Percentiles rank a stretch among this genome's conserved stretches.
phyloP scores from a whole-genome alignment of 108 stramenopile species.

The Skeletonema tropicum region DNA sequence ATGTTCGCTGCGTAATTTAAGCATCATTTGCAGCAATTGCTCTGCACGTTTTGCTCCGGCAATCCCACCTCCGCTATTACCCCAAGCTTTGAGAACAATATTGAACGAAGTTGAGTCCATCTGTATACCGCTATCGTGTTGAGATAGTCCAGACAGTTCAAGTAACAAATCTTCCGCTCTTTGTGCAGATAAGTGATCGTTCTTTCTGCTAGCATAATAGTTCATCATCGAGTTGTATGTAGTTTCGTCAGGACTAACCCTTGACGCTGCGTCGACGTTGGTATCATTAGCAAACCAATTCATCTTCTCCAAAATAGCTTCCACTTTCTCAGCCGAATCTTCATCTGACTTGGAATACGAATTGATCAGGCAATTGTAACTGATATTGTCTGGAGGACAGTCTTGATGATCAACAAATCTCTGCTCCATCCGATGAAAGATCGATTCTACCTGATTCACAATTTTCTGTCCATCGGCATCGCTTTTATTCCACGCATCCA shows the following conservation, averaged over 20 bases:
- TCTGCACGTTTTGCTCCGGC: slow-evolving; percentile 44
- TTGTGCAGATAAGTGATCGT: slow-evolving; percentile 25
- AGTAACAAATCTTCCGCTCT: slow-evolving; percentile 41
- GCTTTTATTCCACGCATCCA: slow-evolving; percentile 41
- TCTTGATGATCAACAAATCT: slow-evolving; percentile 18
- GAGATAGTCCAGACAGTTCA: slow-evolving; percentile 33
- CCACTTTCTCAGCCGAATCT: slow-evolving; percentile 30
- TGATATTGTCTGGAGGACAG: slow-evolving; percentile 34
- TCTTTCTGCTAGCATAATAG: slow-evolving; percentile 30
- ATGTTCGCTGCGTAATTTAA: slow-evolving; percentile 28
- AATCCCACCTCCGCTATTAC: slow-evolving; percentile 35
- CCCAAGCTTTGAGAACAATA: slow-evolving; percentile 49
- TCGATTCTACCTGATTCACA: slow-evolving; percentile 19
- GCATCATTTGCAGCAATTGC: slow-evolving; percentile 36
- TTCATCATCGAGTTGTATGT: slow-evolving; percentile 48
- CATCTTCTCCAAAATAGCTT: slow-evolving; percentile 36
- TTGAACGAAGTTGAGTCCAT: slow-evolving; percentile 47
- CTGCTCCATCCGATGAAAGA: slow-evolving; percentile 39
- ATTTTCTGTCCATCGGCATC: slow-evolving; percentile 25
- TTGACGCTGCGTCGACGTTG: neutral
- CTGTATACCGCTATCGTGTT: slow-evolving; percentile 6
- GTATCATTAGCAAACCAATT: slow-evolving; percentile 13
- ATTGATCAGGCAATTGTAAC: slow-evolving; percentile 43
- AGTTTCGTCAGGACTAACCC: slow-evolving; percentile 29
- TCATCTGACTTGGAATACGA: slow-evolving; percentile 37